Evolutionary conservation across 2,329 filamentous ascomycete species (phyloP).

Genomic region (Aspergillus nomiae): DNA sequence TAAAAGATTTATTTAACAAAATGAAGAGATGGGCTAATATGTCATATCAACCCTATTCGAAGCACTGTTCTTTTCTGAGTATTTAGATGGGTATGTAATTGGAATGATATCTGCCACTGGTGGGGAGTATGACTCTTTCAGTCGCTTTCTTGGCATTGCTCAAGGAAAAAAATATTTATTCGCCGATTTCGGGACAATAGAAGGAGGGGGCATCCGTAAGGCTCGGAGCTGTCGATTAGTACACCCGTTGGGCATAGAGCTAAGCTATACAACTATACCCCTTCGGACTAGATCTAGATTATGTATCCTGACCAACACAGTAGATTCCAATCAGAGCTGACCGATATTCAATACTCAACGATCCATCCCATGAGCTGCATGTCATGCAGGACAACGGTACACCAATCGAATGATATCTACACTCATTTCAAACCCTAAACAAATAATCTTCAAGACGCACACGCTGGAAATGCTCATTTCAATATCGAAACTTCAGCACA

Average conservation of each 20-base stretch:
- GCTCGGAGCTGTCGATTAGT: background rate
- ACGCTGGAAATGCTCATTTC: background rate
- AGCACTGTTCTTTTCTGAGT: background rate
- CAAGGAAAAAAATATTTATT: constrained; percentile 3
- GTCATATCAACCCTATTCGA: background rate
- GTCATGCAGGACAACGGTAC: background rate
- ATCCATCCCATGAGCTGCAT: background rate
- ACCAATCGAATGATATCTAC: background rate
- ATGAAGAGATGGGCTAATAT: background rate
- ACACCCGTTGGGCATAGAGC: constrained; percentile 6
- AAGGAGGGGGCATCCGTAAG: too few species aligned
- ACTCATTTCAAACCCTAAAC: background rate
- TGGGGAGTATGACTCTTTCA: constrained; percentile 13
- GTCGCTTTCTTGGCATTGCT: constrained; percentile 14
- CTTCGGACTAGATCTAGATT: background rate
- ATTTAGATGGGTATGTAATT: background rate
- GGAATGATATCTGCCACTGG: constrained; percentile 3
- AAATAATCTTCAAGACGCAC: background rate
- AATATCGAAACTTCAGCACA: too few species aligned
- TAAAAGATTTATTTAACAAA: background rate
- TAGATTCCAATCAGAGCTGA: background rate
- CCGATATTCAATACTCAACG: background rate
- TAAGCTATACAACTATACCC: constrained; percentile 3
- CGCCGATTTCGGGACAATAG: background rate
- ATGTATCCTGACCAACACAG: background rate